A percentile compares a stretch with the other conserved stretches of the same genome.
These are phyloP conservation scores for Triticum timopheevii DNA, from an alignment of 176 grass and related monocot genomes.

Conservation along the genomic window DNA sequence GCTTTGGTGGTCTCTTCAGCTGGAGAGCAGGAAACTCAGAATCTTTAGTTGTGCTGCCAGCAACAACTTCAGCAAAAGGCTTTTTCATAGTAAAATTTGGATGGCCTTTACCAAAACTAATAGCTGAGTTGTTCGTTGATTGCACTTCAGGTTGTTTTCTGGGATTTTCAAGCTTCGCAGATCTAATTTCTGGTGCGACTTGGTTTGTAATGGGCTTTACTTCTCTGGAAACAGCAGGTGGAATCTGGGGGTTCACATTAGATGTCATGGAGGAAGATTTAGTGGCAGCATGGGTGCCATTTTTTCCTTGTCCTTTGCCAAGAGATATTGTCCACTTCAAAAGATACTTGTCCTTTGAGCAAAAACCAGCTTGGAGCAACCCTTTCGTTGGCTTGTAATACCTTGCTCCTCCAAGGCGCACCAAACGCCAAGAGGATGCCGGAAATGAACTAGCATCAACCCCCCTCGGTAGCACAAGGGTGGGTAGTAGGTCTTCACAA, in stretches of 20 bases:
- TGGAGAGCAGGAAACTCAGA: conserved; percentile 84
- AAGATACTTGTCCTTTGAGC: conserved; percentile 73
- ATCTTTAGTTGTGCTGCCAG: conserved; percentile 62
- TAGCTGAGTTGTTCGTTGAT: conserved; percentile 35
- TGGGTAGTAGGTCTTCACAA: conserved; percentile 82
- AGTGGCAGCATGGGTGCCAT: conserved; percentile 11
- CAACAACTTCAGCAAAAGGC: conserved; percentile 95
- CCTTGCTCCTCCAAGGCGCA: conserved; percentile 83
- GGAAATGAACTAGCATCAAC: conserved; percentile 40
- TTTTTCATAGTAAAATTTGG: conserved; percentile 92
- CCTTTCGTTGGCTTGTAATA: conserved; percentile 95
- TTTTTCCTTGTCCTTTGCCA: conserved; percentile 39
- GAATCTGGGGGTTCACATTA: conserved; percentile 29
- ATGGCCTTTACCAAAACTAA: conserved; percentile 78
- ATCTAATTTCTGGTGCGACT: conserved; percentile 36
- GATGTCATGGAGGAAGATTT: conserved; percentile 34
- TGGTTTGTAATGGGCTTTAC: conserved; percentile 33
- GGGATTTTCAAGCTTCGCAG: conserved; percentile 43
- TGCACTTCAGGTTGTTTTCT: conserved; percentile 55
- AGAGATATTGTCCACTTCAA: conserved; percentile 59
- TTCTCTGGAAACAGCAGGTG: conserved; percentile 26
- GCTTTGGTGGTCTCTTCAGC: conserved; percentile 58
- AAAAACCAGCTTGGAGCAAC: conserved; percentile 88
- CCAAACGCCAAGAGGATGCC: conserved; percentile 63
- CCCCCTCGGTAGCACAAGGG: conserved; percentile 58